Evolutionary conservation across 768 basidiomycete genomes (phyloP), one percentile per base, ranked within the genome.

Genomic region (Boletus insuetus): DNA sequence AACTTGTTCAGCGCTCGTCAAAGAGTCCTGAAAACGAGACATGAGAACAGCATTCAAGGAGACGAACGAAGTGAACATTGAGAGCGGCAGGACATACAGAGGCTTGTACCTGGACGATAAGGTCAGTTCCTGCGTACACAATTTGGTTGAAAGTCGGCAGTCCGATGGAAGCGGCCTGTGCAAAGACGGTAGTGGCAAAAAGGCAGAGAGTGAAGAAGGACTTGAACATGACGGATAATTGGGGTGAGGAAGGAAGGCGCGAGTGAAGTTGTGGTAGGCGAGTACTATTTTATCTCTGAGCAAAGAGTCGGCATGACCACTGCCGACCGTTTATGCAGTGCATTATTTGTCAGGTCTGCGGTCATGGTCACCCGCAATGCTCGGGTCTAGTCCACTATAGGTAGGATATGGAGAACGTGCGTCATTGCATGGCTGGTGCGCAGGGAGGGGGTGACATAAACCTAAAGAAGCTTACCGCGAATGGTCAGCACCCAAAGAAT

Each of bases 91-190:
- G 10, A 69, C 79, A 19, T 63, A 83, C 82, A 5, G 79, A 79
- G 49, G 73, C 71, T 53, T 78, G 77, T 8, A 84, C 62, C 56
- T 80, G 76, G 4, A 83, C 76, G 4, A 64, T 74, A 32, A 83
- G 39, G 12, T 62, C 59, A 8, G 56, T 62, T 6, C 82, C 82
- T 29, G 75, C 58, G 9, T 37, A 46, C 11, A 82, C 70, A 12
- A 62, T 60, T 6, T 68, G 58, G 6, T 61, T 42, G 20, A 7
- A 11, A 1, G 32, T 26, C 2, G 83, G 82, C 20, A 64, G 64
- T 9, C 75, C 75, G 35, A 85, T 79, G 14, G 14, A 24, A 4
- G 69, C 71, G 10, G 54, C 53, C 55, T 84, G 83, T 6, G 78
- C 81, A 39, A 77, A 61, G 31, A 69, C 75, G 19, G 68, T 46